Base-by-base conservation (phyloP, 345 rosid species). In the Anastatica hierochuntica region DNA sequence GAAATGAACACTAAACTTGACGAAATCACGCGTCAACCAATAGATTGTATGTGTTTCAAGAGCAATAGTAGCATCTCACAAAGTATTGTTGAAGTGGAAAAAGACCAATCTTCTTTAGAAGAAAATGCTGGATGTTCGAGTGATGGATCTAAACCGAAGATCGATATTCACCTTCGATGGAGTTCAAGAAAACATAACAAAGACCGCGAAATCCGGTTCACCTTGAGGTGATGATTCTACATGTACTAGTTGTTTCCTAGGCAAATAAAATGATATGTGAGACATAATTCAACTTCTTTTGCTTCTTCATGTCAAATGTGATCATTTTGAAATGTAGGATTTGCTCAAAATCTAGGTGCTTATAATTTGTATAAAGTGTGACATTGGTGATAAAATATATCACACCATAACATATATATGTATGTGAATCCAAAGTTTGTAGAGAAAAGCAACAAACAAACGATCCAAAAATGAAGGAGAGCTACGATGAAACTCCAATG, bases 401-500 rank as follows among this genome's bases (percentile, higher is more conserved):
- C 35, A 62, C 16, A 63, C 42, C n/a, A 17, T 50, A 30, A 48
- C 56, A 59, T 23, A 42, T 34, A 44, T 52, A 26, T 30, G 21
- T 46, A 30, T 63, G 29, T 47, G 62, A 63, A 63, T 38, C 62
- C 62, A 47, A 39, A 54, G 49, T 39, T 15, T 54, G 43, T 39
- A 54, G 49, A 38, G 15, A 10, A 30, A 29, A 38, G 26, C 39
- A 37, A 53, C 33, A 63, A 44, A 52, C 30, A 38, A 29, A 1
- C 7, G 6, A 26, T 52, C 53, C 49, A 54, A 44, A 37, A 38
- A 53, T 27, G 30, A 37, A 63, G 14, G 36, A 29, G 36, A 62
- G 58, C 43, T 8, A 52, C 51, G 53, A 62, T 46, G 43, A 52
- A 29, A 53, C 68, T 63, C 68, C 68, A 45, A 15, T 20, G n/a